Evolutionary conservation across 306 rosid genomes (phyloP).

Genomic region (Malus domestica): ASM211411v1 NC_041793.1:4600001-4600500

Average conservation of each 20-base stretch:
- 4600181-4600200: slow-evolving; percentile 34
- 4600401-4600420: not conserved
- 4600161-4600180: slow-evolving; percentile 43
- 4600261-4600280: not conserved
- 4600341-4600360: slow-evolving; percentile 67
- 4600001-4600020: slow-evolving; percentile 43
- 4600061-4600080: slow-evolving; percentile 55
- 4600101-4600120: slow-evolving; percentile 40
- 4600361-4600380: slow-evolving; percentile 68
- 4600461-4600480: not conserved
- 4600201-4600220: slow-evolving; percentile 44
- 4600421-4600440: not conserved
- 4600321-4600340: slow-evolving; percentile 74
- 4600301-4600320: slow-evolving; percentile 60
- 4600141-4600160: slow-evolving; percentile 50
- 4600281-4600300: not conserved
- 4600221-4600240: slow-evolving; percentile 9
- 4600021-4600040: slow-evolving; percentile 32
- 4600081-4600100: slow-evolving; percentile 51
- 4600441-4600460: not conserved
- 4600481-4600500: not conserved
- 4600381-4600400: slow-evolving; percentile 6
- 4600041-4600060: slow-evolving; percentile 21
- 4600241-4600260: not conserved
- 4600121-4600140: slow-evolving; percentile 42